Evolutionary conservation across 2,329 filamentous ascomycete species (phyloP).

Genomic region (Xylaria sp.): DNA sequence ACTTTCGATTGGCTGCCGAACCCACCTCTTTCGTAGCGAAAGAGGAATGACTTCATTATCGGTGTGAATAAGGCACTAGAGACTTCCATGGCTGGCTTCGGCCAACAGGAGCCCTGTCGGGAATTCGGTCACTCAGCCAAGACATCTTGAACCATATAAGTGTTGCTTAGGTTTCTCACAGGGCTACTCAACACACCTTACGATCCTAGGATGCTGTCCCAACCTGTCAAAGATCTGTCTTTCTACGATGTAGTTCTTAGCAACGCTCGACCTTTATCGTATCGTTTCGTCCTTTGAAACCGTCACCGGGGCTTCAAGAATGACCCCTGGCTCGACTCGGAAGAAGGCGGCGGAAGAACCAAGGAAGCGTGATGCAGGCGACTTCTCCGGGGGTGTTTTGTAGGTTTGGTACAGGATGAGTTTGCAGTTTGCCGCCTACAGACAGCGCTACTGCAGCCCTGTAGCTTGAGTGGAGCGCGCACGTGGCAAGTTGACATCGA

Average conservation of each 20-base stretch:
- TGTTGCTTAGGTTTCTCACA: conserved; percentile 1
- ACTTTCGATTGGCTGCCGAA: conserved; percentile 3
- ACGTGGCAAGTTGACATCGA: too few species aligned
- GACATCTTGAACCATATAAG: neutral
- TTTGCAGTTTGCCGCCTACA: conserved; percentile 9
- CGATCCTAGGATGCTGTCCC: conserved; percentile 10
- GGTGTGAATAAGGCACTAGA: neutral
- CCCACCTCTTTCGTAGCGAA: conserved; percentile 5
- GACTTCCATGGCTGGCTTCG: conserved; percentile 6
- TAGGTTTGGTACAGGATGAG: conserved; percentile 4
- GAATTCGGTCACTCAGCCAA: neutral
- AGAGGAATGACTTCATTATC: conserved; percentile 6
- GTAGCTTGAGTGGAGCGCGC: neutral
- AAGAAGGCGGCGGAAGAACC: conserved; percentile 3
- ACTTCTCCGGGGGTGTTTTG: conserved; percentile 1
- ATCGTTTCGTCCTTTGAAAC: conserved; percentile 3
- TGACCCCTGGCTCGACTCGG: neutral
- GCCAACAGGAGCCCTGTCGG: conserved; percentile 5
- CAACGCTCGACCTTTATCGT: conserved; percentile 4
- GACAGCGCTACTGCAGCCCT: neutral
- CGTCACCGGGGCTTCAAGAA: conserved; percentile 4
- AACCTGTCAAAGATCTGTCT: conserved; percentile 6
- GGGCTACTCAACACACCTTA: neutral
- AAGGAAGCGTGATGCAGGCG: conserved; percentile 1
- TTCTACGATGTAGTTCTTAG: conserved; percentile 2